Percentiles rank a stretch among this genome's conserved stretches.
Evolutionary conservation across 2,329 filamentous ascomycete species (phyloP).

Genomic region (Xylaria digitata): DNA sequence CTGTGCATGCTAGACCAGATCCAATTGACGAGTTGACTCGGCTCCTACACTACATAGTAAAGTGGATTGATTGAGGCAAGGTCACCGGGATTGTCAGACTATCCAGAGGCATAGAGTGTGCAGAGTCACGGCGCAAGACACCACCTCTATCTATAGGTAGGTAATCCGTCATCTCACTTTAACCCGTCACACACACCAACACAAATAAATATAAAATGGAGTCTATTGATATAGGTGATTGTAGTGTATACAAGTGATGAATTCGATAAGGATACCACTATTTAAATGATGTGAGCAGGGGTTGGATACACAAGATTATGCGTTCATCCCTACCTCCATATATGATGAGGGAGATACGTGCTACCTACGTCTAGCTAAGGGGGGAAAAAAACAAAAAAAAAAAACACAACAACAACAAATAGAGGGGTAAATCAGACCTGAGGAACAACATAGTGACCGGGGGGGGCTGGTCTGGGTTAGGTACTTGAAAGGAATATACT

Average conservation of each 20-base stretch:
- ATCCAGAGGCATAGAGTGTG: neutral
- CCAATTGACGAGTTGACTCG: slow-evolving; percentile 37
- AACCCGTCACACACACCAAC: neutral
- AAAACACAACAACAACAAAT: slow-evolving; percentile 25
- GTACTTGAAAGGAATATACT: slow-evolving; percentile 7
- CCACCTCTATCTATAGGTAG: neutral
- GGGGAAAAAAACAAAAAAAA: slow-evolving; percentile 2
- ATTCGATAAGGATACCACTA: slow-evolving; percentile 35
- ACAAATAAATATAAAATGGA: slow-evolving; percentile 9
- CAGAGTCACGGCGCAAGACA: slow-evolving; percentile 1
- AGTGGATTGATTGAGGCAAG: slow-evolving; percentile 25
- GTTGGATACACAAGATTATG: slow-evolving; percentile 41
- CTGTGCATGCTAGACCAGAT: slow-evolving; percentile 32
- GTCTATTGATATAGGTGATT: neutral
- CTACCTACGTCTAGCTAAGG: neutral
- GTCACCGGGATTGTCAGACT: slow-evolving; percentile 18
- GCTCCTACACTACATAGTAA: neutral
- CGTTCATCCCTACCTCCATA: neutral
- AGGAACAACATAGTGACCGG: slow-evolving; percentile 13
- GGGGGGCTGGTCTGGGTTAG: slow-evolving; percentile 35
- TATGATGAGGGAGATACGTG: too few relatives aligned
- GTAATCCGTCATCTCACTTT: neutral
- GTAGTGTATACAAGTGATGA: neutral
- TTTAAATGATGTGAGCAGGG: slow-evolving; percentile 32
- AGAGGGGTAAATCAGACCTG: slow-evolving; percentile 31